Conservation (phyloP, 148 eudicot species). For the Linanthus parryae region DNA sequence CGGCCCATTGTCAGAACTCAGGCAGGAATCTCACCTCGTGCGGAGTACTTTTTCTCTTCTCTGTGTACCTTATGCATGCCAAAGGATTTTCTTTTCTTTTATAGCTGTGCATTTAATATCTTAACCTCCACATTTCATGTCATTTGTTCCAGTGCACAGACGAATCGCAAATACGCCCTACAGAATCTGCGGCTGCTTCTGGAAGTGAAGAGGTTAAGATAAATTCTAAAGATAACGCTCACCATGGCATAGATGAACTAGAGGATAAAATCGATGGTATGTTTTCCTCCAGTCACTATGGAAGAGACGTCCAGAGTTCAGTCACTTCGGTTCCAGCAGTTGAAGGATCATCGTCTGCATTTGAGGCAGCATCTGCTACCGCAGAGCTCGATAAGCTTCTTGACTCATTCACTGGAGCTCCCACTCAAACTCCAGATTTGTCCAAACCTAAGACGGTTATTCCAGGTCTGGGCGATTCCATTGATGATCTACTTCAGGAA, state of each 20-base stretch:
- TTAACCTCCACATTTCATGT: too few relatives aligned
- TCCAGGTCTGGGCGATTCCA: background rate
- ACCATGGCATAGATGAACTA: background rate
- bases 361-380: conserved; percentile 41
- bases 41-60: too few relatives aligned
- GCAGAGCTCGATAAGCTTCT: conserved; percentile 70
- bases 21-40: too few relatives aligned
- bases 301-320: conserved; percentile 3
- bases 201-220: conserved; percentile 4
- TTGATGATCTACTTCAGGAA: conserved; percentile 6
- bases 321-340: conserved; percentile 3
- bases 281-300: background rate
- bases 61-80: too few relatives aligned
- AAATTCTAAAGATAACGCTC: conserved; percentile 4
- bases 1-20: too few relatives aligned
- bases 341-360: conserved; percentile 10
- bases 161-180: conserved; percentile 10
- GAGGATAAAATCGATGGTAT: background rate
- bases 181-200: conserved; percentile 8
- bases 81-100: too few relatives aligned
- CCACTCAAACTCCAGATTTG: conserved; percentile 4
- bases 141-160: conserved; percentile 10
- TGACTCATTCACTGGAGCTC: conserved; percentile 19
- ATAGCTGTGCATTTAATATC: too few relatives aligned
- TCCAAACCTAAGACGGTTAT: background rate